Conservation (phyloP, 495 filamentous ascomycete species). For the Astrothelium subdiscretum region DNA sequence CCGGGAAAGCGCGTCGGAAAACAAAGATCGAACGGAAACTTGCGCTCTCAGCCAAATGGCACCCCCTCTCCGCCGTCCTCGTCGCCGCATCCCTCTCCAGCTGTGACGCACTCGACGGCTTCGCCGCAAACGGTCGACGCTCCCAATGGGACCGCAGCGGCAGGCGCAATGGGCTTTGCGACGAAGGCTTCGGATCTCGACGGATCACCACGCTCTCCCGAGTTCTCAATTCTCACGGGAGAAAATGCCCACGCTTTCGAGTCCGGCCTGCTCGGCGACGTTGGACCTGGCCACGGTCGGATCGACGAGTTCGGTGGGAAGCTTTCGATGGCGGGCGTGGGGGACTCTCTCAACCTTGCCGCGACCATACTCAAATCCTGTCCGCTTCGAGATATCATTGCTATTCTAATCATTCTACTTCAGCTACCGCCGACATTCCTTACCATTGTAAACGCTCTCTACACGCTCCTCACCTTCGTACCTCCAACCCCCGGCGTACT, state of each 20-base stretch:
- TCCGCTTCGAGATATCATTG: constrained; percentile 89
- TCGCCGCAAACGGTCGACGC: constrained; percentile 15
- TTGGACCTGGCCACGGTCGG: not conserved
- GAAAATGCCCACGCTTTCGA: constrained; percentile 14
- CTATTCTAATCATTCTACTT: constrained; percentile 93
- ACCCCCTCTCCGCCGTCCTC: constrained; percentile 38
- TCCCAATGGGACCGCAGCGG: not conserved
- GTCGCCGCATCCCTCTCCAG: constrained; percentile 30
- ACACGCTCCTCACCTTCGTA: constrained; percentile 87
- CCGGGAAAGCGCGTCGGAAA: constrained; percentile 70
- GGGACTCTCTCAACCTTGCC: constrained; percentile 57
- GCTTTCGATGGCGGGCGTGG: constrained; percentile 9
- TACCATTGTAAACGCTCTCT: constrained; percentile 83
- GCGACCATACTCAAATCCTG: constrained; percentile 83
- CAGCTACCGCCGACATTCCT: constrained; percentile 89
- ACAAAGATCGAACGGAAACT: constrained; percentile 51
- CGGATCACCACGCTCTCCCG: not conserved
- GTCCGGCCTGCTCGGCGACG: constrained; percentile 1
- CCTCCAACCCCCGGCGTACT: constrained; percentile 45
- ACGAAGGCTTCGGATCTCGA: not conserved
- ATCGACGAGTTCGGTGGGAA: not conserved
- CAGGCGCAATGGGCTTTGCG: not conserved
- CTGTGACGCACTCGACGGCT: constrained; percentile 13
- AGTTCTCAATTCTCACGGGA: not conserved
- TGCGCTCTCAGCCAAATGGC: constrained; percentile 48